Conservation (phyloP, 202 grass and related monocot species). For the Schoenoplectus triqueter region DNA sequence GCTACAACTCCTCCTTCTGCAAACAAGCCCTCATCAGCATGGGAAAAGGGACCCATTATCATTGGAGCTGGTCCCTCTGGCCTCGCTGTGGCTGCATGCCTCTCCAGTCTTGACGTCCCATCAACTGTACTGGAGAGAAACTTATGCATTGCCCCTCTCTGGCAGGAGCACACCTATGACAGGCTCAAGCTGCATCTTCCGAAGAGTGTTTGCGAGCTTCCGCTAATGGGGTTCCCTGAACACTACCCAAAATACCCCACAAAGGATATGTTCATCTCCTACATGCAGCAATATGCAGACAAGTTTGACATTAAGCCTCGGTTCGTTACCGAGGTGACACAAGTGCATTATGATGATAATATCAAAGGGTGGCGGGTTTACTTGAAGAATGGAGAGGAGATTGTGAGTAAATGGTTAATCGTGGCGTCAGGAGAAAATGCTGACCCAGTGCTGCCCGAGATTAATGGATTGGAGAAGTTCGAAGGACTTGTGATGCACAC, state of each 20-base stretch:
- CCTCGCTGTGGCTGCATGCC: conserved; percentile 74
- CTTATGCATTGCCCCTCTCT: conserved; percentile 80
- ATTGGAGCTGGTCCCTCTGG: conserved; percentile 92
- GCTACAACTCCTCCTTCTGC: not conserved
- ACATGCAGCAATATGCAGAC: conserved; percentile 71
- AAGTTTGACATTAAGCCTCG: conserved; percentile 57
- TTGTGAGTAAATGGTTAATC: conserved; percentile 72
- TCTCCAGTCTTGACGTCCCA: conserved; percentile 64
- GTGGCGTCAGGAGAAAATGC: conserved; percentile 96
- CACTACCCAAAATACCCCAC: conserved; percentile 71
- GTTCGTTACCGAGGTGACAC: conserved; percentile 61
- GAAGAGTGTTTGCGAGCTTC: conserved; percentile 90
- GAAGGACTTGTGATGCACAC: conserved; percentile 59
- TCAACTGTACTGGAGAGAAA: conserved; percentile 72
- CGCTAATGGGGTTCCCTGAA: conserved; percentile 65
- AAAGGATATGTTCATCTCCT: conserved; percentile 81
- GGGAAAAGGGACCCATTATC: conserved; percentile 63
- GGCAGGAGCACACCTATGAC: conserved; percentile 90
- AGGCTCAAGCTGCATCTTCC: conserved; percentile 92
- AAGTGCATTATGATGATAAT: conserved; percentile 49
- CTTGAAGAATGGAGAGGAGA: conserved; percentile 41
- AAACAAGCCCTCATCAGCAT: not conserved
- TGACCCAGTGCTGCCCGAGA: conserved; percentile 57
- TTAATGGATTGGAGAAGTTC: conserved; percentile 54
- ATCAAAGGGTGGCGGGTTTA: conserved; percentile 59